Evolutionary conservation across 768 basidiomycete species (phyloP).

Genomic region (Lactarius trivialis): DNA sequence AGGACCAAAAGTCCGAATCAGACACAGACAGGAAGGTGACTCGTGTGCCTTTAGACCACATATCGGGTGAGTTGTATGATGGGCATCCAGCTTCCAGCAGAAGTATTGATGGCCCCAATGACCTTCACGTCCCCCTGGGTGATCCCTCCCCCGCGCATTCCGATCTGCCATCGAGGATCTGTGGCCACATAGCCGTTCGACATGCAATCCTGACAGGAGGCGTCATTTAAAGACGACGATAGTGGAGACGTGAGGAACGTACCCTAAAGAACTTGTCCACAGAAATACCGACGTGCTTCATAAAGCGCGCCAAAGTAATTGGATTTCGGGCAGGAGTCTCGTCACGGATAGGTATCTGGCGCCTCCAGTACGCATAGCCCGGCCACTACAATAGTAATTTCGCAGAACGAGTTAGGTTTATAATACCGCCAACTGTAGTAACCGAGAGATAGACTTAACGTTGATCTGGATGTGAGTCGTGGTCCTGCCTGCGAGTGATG

Average conservation of each 20-base stretch:
- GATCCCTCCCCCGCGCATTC: background rate
- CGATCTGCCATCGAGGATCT: background rate
- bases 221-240: background rate
- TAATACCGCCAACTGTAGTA: background rate
- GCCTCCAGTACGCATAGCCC: background rate
- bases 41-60: background rate
- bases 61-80: slow-evolving; percentile 8
- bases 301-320: slow-evolving; percentile 4
- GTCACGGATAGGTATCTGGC: slow-evolving; percentile 5
- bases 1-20: too few species aligned
- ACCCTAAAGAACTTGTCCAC: slow-evolving; percentile 9
- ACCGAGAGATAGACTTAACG: background rate
- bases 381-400: slow-evolving; percentile 7
- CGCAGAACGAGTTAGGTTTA: background rate
- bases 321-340: background rate
- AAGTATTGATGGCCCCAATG: slow-evolving; percentile 10
- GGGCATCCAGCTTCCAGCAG: slow-evolving; percentile 9
- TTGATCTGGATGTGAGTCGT: too few species aligned
- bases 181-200: background rate
- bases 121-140: background rate
- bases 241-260: background rate
- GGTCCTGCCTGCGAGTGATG: too few species aligned
- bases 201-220: background rate
- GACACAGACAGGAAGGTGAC: too few species aligned
- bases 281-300: slow-evolving; percentile 2